These are phyloP conservation scores for Vigna radiata DNA, from an alignment of 306 rosid species.

Conservation along the genomic window DNA sequence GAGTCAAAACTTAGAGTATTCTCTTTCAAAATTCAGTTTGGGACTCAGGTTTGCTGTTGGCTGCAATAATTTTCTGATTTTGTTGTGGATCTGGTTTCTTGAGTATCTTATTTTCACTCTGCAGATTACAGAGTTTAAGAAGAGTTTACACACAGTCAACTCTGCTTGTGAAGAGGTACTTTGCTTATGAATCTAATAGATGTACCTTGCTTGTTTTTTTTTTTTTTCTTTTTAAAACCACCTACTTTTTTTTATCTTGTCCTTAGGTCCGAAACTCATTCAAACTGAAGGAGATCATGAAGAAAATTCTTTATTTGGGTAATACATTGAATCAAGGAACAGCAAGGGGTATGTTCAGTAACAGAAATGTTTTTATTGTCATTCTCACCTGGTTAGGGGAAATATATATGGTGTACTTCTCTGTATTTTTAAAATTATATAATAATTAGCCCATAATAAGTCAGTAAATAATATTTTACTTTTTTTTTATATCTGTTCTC, in stretches of 20 bases:
- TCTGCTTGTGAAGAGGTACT: slow-evolving; percentile 90
- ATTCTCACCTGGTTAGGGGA: slow-evolving; percentile 27
- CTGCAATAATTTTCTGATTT: slow-evolving; percentile 35
- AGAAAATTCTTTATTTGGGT: slow-evolving; percentile 85
- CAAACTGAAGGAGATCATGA: slow-evolving; percentile 90
- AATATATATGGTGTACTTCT: slow-evolving; percentile 22
- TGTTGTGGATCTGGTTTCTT: slow-evolving; percentile 40
- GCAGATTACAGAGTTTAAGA: slow-evolving; percentile 87
- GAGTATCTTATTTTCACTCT: slow-evolving; percentile 43
- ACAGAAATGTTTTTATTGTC: slow-evolving; percentile 33
- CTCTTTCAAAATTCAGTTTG: slow-evolving; percentile 90
- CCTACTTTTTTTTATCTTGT: slow-evolving; percentile 38
- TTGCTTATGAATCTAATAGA: slow-evolving; percentile 38
- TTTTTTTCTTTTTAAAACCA: slow-evolving; percentile 40
- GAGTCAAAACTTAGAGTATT: slow-evolving; percentile 94
- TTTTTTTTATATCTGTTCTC: slow-evolving; percentile 32
- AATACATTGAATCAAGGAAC: slow-evolving; percentile 96
- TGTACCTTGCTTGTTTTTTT: slow-evolving; percentile 9
- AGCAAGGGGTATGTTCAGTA: slow-evolving; percentile 79
- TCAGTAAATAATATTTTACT: background rate
- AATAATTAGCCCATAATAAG: slow-evolving; percentile 9
- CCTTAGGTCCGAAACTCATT: slow-evolving; percentile 75
- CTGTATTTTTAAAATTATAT: slow-evolving; percentile 24
- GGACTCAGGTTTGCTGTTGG: slow-evolving; percentile 76
- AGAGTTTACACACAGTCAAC: slow-evolving; percentile 72